Base-by-base conservation (phyloP, 192 early-diverging fungal genomes). In the Kappamyces sp. region DNA sequence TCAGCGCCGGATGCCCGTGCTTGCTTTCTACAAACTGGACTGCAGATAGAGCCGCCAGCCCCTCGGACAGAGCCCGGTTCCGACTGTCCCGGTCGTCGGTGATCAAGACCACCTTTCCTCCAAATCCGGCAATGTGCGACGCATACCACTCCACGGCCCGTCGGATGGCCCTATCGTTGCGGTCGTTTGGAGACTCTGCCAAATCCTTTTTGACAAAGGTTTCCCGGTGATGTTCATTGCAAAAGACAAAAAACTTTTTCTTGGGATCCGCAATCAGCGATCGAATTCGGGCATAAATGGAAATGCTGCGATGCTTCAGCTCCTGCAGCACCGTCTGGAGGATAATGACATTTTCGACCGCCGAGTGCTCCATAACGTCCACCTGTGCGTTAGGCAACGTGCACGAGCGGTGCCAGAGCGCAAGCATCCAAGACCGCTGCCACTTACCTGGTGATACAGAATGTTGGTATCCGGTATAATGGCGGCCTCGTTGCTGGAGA, bases 391-490 rank as follows among this genome's bases (percentile, higher is more conserved):
- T 8, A 49, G 10, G 15, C 13, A 12, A 7, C 31, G 31, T 58
- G 10, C 51, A 38, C n/a, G 2, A 12, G 31, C 6, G 12, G 46
- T 23, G 15, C 32, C 33, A 41, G 10, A 41, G 36, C 9, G 32
- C 5, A 6, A 2, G 39, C 38, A 3, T 8, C 6, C 38, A 23
- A 12, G 34, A 2, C 6, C 41, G 10, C 9, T 42, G 48, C 23
- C 10, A 13, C 57, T 9, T 1, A 73, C 72, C 67, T 67, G 72
- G 49, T 72, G 73, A 34, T 63, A 74, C 63, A 90, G 86, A 5
- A 94, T 87, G 71, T 99, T 99, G 57, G 97, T 99, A 69, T 99
- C 97, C 5, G 93, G 91, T 31, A 99, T 72, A 40, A 99, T 23
- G 48, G 66, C 50, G 47, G 73, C 54, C 43, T 59, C n/a, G 53